A percentile compares a stretch with the other conserved stretches of the same genome.
Evolutionary conservation across 1,284 basidiomycete genomes (phyloP).

Genomic region (Laetiporus sulphureus): DNA sequence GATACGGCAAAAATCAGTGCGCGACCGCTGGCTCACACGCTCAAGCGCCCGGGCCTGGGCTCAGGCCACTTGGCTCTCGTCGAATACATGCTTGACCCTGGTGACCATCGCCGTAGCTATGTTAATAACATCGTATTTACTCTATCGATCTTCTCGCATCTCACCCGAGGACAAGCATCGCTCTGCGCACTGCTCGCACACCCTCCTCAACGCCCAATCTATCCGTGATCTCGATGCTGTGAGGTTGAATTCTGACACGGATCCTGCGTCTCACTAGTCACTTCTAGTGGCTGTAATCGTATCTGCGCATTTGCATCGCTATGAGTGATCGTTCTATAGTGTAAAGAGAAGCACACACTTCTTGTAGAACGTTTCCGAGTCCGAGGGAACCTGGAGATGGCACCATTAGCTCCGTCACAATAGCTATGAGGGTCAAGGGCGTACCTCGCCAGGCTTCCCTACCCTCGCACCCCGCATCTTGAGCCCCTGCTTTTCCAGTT

Average conservation of each 20-base stretch:
- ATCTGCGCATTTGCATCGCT: conserved; percentile 39
- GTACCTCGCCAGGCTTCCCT: no score
- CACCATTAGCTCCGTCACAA: no score
- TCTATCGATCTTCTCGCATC: no score
- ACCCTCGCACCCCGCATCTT: conserved; percentile 66
- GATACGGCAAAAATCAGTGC: background rate
- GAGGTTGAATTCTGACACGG: conserved; percentile 7
- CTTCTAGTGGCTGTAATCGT: conserved; percentile 56
- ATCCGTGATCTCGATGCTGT: conserved; percentile 2
- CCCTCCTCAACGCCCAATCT: no score
- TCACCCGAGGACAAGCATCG: no score
- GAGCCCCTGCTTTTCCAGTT: conserved; percentile 53
- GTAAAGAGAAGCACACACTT: conserved; percentile 47
- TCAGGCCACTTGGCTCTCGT: no score
- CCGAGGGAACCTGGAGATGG: conserved; percentile 55
- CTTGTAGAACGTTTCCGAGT: conserved; percentile 86
- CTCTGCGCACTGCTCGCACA: no score
- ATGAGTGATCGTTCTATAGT: conserved; percentile 10
- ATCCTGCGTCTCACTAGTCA: background rate
- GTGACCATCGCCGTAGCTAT: background rate
- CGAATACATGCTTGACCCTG: no score
- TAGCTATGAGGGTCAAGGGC: no score
- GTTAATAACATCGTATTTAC: background rate
- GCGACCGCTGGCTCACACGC: background rate
- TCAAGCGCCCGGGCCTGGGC: conserved; percentile 1